A percentile compares a stretch with the other conserved stretches of the same genome.
Evolutionary conservation across 2,329 filamentous ascomycete genomes (phyloP).

Genomic region (Cordyceps cicadae): DNA sequence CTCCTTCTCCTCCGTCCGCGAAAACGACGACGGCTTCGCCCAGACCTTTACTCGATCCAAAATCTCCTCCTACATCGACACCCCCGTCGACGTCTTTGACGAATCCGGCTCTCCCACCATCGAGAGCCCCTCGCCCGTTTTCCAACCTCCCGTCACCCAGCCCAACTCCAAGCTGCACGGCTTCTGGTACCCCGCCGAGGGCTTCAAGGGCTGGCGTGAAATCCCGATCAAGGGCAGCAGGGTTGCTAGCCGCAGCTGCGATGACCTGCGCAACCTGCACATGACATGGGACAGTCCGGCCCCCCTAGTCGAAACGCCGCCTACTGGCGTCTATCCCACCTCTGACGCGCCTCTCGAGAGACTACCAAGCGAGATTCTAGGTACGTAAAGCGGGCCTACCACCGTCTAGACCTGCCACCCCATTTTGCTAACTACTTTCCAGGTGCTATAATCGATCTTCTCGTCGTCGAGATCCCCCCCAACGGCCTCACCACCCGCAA

Average conservation of each 20-base stretch:
- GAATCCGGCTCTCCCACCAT: constrained; percentile 30
- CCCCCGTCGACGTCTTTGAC: constrained; percentile 44
- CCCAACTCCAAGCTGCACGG: constrained; percentile 50
- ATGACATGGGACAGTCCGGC: constrained; percentile 45
- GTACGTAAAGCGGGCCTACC: constrained; percentile 33
- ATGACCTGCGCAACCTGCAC: constrained; percentile 48
- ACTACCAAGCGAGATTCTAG: constrained; percentile 61
- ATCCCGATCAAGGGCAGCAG: constrained; percentile 50
- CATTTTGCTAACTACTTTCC: constrained; percentile 7
- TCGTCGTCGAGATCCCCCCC: constrained; percentile 63
- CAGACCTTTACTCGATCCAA: constrained; percentile 58
- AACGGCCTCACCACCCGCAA: constrained; percentile 71
- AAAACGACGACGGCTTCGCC: constrained; percentile 49
- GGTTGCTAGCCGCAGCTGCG: constrained; percentile 51
- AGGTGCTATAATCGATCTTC: constrained; percentile 67
- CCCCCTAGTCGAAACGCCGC: constrained; percentile 25
- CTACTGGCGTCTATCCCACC: constrained; percentile 24
- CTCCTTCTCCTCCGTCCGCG: constrained; percentile 55
- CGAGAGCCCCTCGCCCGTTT: constrained; percentile 35
- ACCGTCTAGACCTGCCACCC: too few relatives aligned
- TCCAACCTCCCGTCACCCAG: constrained; percentile 44
- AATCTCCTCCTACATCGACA: constrained; percentile 48
- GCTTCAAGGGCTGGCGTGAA: constrained; percentile 55
- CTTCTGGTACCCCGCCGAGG: constrained; percentile 49
- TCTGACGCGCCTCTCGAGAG: constrained; percentile 54